phyloP scores from a whole-genome alignment of 768 basidiomycete genomes.

The Xerocomellus amylosporus region DNA sequence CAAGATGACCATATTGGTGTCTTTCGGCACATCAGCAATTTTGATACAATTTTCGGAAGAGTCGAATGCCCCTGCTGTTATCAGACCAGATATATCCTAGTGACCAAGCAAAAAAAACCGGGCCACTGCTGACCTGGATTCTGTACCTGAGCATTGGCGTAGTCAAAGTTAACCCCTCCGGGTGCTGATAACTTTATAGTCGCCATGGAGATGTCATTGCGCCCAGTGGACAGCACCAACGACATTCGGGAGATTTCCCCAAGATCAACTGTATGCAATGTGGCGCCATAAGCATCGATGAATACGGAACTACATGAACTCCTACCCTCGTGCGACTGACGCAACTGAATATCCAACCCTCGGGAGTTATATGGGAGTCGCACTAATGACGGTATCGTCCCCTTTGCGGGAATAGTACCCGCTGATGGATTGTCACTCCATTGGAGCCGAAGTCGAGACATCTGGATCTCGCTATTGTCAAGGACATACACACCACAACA shows the following conservation, averaged over 20 bases:
- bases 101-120: constrained; percentile 12
- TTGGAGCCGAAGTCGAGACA: constrained; percentile 64
- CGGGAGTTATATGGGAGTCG: constrained; percentile 60
- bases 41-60: constrained; percentile 43
- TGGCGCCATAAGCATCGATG: background rate
- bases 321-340: constrained; percentile 47
- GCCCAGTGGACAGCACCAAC: constrained; percentile 60
- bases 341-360: constrained; percentile 62
- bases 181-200: constrained; percentile 54
- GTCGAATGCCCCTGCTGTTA: constrained; percentile 33
- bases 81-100: constrained; percentile 4
- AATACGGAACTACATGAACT: constrained; percentile 14
- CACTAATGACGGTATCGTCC: constrained; percentile 44
- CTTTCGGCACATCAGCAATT: constrained; percentile 46
- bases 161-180: constrained; percentile 49
- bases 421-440: constrained; percentile 48
- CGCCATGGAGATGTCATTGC: constrained; percentile 59
- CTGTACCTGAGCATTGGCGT: constrained; percentile 39
- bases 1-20: constrained; percentile 45
- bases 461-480: constrained; percentile 63
- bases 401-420: constrained; percentile 19
- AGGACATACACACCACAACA: constrained; percentile 65
- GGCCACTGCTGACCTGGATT: constrained; percentile 30
- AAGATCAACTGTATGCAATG: constrained; percentile 53
- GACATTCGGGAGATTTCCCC: constrained; percentile 54